Percentiles rank a stretch among this genome's conserved stretches.
Evolutionary conservation across 2,329 filamentous ascomycete species (phyloP).

Genomic region (Thielaviopsis ethacetica): DNA sequence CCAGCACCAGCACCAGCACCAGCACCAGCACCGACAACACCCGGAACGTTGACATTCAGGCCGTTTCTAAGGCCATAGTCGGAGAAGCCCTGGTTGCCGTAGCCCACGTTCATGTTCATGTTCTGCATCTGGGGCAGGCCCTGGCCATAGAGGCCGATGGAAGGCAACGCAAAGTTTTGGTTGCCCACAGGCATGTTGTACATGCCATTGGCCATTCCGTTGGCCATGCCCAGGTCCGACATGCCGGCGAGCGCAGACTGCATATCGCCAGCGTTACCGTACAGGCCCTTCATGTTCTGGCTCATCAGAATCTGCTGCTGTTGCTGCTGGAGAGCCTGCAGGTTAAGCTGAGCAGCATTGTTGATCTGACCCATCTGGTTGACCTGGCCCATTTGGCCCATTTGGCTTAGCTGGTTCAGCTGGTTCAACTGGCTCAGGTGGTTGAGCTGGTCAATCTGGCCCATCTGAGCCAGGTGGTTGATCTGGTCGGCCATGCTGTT

Average conservation of each 20-base stretch:
- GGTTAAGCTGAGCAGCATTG: too few relatives aligned
- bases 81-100: not conserved
- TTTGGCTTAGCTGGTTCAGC: too few relatives aligned
- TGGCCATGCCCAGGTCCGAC: not conserved
- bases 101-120: not conserved
- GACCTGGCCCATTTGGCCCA: too few relatives aligned
- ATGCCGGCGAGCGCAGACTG: too few relatives aligned
- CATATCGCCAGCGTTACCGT: not conserved
- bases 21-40: too few relatives aligned
- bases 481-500: not conserved
- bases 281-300: not conserved
- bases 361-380: too few relatives aligned
- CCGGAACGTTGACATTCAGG: too few relatives aligned
- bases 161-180: not conserved
- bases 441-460: not conserved
- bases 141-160: not conserved
- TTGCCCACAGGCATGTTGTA: not conserved
- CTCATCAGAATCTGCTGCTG: not conserved
- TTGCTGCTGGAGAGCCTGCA: not conserved
- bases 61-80: not conserved
- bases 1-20: too few relatives aligned
- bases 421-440: too few relatives aligned
- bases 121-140: constrained; percentile 1
- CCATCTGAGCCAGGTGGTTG: not conserved
- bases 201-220: not conserved